Conservation (phyloP, 2,329 filamentous ascomycete genomes). For the Aspergillus sp. region DNA sequence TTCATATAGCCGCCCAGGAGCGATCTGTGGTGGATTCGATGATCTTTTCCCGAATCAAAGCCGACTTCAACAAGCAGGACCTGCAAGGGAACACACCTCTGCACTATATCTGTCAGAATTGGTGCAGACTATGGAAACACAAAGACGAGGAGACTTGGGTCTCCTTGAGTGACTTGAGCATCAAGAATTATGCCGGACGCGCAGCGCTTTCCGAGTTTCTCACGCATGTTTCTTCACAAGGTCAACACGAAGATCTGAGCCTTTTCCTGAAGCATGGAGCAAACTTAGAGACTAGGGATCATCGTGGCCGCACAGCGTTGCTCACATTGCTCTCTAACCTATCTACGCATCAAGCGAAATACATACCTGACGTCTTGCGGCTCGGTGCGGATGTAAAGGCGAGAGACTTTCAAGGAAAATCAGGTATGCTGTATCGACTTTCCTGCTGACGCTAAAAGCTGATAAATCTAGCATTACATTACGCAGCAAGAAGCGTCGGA, state of each 20-base stretch:
- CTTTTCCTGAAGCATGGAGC: background rate
- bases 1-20: background rate
- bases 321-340: background rate
- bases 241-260: background rate
- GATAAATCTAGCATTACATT: background rate
- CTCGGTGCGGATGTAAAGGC: slow-evolving; percentile 3
- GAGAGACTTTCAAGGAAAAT: slow-evolving; percentile 3
- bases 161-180: background rate
- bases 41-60: background rate
- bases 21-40: background rate
- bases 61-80: slow-evolving; percentile 1
- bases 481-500: background rate
- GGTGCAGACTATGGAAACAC: no score
- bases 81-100: slow-evolving; percentile 3
- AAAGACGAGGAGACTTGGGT: no score
- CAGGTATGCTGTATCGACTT: background rate
- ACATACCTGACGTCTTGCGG: background rate
- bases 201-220: background rate
- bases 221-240: no score
- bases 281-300: background rate
- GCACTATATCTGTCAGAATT: background rate
- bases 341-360: background rate
- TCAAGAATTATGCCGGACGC: slow-evolving; percentile 3
- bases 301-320: background rate
- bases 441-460: background rate